These are phyloP conservation scores for Lactarius psammicola DNA, from an alignment of 768 basidiomycete genomes.

Conservation along the genomic window DNA sequence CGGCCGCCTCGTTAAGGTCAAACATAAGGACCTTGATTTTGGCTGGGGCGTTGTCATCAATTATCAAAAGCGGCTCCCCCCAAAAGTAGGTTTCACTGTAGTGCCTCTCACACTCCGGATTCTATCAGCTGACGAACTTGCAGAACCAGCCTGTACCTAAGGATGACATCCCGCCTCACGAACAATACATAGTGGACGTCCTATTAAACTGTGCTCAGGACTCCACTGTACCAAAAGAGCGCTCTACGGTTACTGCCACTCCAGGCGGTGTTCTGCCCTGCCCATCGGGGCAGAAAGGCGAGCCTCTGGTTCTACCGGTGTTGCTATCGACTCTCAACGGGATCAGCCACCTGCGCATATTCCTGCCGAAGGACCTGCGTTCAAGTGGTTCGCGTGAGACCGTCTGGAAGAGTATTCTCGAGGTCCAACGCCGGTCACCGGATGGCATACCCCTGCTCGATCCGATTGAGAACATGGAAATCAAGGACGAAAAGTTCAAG, in stretches of 20 bases:
- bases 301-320: constrained; percentile 85
- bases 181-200: constrained; percentile 92
- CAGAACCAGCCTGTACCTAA: constrained; percentile 67
- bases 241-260: constrained; percentile 51
- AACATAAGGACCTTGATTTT: constrained; percentile 83
- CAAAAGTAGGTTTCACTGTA: constrained; percentile 53
- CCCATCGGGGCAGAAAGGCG: constrained; percentile 65
- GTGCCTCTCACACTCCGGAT: background rate
- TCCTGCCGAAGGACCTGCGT: constrained; percentile 87
- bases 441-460: constrained; percentile 85
- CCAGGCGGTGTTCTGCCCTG: constrained; percentile 78
- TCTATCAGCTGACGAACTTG: constrained; percentile 2
- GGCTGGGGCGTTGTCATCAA: constrained; percentile 97
- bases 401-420: constrained; percentile 84
- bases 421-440: constrained; percentile 89
- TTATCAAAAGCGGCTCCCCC: constrained; percentile 81
- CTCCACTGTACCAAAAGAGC: constrained; percentile 57
- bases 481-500: constrained; percentile 91
- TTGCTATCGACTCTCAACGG: constrained; percentile 82
- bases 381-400: constrained; percentile 73
- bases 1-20: constrained; percentile 90
- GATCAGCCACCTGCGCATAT: constrained; percentile 82
- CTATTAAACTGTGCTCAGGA: constrained; percentile 76
- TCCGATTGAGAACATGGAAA: constrained; percentile 92
- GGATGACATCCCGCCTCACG: constrained; percentile 76